Evolutionary conservation across 2,329 filamentous ascomycete genomes (phyloP).

Genomic region (Trichophyton schoenleinii): DNA sequence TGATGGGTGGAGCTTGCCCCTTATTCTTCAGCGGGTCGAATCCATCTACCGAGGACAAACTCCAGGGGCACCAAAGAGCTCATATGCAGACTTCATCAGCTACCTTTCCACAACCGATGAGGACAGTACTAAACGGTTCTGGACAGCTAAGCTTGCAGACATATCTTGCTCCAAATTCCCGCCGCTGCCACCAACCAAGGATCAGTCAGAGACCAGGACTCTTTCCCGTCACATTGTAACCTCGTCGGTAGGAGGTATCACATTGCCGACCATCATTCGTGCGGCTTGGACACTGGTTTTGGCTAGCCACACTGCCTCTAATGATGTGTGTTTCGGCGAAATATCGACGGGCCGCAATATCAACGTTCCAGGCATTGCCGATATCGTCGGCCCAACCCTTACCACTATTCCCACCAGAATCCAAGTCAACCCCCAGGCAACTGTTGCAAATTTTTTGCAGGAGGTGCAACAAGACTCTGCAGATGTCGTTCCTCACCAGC

Average conservation of each 20-base stretch:
- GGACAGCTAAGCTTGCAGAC: conserved; percentile 13
- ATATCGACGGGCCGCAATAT: conserved; percentile 31
- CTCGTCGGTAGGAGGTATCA: conserved; percentile 10
- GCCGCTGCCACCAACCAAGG: conserved; percentile 5
- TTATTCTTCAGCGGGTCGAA: conserved; percentile 27
- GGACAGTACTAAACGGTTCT: conserved; percentile 13
- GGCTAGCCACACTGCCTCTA: conserved; percentile 22
- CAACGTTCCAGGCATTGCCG: conserved; percentile 25
- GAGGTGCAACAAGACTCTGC: conserved; percentile 42
- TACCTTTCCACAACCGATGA: conserved; percentile 15
- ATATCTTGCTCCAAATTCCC: conserved; percentile 12
- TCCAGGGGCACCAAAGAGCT: conserved; percentile 5
- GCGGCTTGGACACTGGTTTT: conserved; percentile 31
- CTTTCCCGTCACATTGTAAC: conserved; percentile 5
- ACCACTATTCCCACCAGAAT: conserved; percentile 30
- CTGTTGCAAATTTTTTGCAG: conserved; percentile 38
- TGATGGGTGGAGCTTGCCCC: conserved; percentile 36
- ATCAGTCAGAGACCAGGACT: conserved; percentile 7
- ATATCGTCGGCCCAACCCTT: conserved; percentile 31
- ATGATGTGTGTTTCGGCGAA: conserved; percentile 32
- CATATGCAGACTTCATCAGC: conserved; percentile 18
- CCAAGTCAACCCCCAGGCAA: conserved; percentile 21
- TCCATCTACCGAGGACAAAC: conserved; percentile 21
- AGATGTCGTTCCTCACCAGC: conserved; percentile 46
- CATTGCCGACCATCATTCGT: conserved; percentile 24